Percentiles rank a stretch among this genome's conserved stretches.
Evolutionary conservation across 75 land plant species (phyloP).

Genomic region (Pseudotsuga menziesii): DNA sequence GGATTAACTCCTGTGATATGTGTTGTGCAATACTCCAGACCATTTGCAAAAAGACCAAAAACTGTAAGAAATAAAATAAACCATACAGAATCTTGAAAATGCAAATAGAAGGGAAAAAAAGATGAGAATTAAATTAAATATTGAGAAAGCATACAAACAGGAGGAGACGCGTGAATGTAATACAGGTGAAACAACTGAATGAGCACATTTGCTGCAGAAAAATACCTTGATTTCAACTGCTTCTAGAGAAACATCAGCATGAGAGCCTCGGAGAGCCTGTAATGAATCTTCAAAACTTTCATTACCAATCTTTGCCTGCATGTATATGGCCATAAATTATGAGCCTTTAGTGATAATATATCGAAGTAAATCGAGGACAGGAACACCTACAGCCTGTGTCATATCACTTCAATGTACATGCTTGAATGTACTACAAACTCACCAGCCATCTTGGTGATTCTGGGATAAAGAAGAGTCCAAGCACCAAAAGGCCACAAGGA

Average conservation of each 20-base stretch:
- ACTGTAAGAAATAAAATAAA: not conserved
- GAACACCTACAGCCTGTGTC: not conserved
- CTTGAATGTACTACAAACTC: slow-evolving; percentile 3
- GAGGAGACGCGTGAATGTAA: not conserved
- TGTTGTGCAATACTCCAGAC: not conserved
- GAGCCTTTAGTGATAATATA: not conserved
- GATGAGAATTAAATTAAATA: not conserved
- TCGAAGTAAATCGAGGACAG: not conserved
- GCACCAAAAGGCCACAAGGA: slow-evolving; percentile 67
- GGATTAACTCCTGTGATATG: not conserved
- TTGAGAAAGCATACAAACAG: not conserved
- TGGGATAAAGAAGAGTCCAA: slow-evolving; percentile 84
- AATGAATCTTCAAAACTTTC: slow-evolving; percentile 70
- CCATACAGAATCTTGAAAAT: not conserved
- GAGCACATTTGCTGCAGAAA: not conserved
- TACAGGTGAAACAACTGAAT: not conserved
- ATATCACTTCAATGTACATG: not conserved
- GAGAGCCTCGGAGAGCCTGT: slow-evolving; percentile 84
- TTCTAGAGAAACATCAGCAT: slow-evolving; percentile 71
- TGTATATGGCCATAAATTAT: not conserved
- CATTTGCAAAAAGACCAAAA: not conserved
- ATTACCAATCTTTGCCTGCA: slow-evolving; percentile 87
- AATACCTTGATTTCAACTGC: slow-evolving; percentile 80
- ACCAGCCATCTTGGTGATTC: slow-evolving; percentile 99
- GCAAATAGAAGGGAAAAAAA: not conserved